A percentile compares a stretch with the other conserved stretches of the same genome.
These are phyloP conservation scores for Circinella umbellata DNA, from an alignment of 371 early-diverging fungal species.

Conservation along the genomic window DNA sequence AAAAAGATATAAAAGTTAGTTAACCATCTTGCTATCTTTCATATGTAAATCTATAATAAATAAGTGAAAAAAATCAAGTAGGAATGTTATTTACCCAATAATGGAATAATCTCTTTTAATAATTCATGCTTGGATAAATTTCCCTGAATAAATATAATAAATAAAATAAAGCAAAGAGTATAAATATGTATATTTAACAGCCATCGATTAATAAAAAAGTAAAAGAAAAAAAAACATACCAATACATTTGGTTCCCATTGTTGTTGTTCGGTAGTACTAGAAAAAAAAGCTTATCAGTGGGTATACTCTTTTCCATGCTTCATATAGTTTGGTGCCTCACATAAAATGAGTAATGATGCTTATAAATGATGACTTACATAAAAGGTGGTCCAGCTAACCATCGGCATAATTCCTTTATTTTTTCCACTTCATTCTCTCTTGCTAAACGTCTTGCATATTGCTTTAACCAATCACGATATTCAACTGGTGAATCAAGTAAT, in stretches of 20 bases:
- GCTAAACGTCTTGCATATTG: slow-evolving; percentile 74
- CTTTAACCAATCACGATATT: slow-evolving; percentile 68
- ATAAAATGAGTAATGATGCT: not conserved
- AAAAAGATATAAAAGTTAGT: not conserved
- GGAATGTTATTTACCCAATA: slow-evolving; percentile 31
- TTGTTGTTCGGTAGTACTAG: slow-evolving; percentile 20
- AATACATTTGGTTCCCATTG: slow-evolving; percentile 34
- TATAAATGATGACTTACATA: slow-evolving; percentile 34
- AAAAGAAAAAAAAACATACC: slow-evolving; percentile 19
- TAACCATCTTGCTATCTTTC: no score
- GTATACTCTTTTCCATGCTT: no score
- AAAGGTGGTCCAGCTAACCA: slow-evolving; percentile 69
- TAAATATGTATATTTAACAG: no score
- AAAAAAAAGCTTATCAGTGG: not conserved
- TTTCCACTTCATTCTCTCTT: slow-evolving; percentile 65
- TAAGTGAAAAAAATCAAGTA: not conserved
- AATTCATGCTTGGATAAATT: slow-evolving; percentile 54
- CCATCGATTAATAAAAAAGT: no score
- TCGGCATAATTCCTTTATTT: slow-evolving; percentile 75
- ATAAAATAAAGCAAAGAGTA: no score
- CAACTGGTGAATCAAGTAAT: slow-evolving; percentile 62
- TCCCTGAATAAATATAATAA: slow-evolving; percentile 8
- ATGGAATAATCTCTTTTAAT: slow-evolving; percentile 49
- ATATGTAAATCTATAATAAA: not conserved
- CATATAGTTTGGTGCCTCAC: no score